Conservation (phyloP, 2,329 filamentous ascomycete species). For the Elsinoe fawcettii region DNA sequence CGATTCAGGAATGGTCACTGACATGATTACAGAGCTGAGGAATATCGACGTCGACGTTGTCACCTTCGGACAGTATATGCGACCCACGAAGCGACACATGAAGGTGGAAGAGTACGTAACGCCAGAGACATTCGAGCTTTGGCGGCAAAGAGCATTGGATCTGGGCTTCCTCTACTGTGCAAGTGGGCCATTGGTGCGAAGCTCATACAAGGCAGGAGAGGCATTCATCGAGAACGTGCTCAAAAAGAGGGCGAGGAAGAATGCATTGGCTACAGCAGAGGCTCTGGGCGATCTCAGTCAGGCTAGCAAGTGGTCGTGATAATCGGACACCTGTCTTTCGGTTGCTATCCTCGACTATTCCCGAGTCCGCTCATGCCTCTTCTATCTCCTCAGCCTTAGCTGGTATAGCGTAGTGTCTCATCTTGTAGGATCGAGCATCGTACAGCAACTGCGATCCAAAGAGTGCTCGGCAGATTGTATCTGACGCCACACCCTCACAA, state of each 20-base stretch:
- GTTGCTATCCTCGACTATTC: too few species aligned
- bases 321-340: neutral
- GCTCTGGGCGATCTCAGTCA: constrained; percentile 22
- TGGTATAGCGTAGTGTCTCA: too few species aligned
- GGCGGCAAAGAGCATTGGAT: constrained; percentile 81
- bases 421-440: too few species aligned
- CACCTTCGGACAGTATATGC: constrained; percentile 99
- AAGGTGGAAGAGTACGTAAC: constrained; percentile 93
- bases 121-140: constrained; percentile 82
- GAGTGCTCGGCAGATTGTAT: too few species aligned
- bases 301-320: neutral
- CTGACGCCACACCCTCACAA: too few species aligned
- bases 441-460: too few species aligned
- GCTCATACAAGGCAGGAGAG: constrained; percentile 96
- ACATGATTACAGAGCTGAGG: constrained; percentile 55
- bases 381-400: too few species aligned
- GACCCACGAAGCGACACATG: constrained; percentile 95
- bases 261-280: constrained; percentile 26
- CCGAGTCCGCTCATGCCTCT: too few species aligned
- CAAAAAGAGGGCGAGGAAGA: constrained; percentile 59
- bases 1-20: neutral
- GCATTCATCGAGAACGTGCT: constrained; percentile 98
- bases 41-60: constrained; percentile 82
- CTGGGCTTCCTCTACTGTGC: constrained; percentile 97
- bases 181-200: constrained; percentile 83